Base-by-base conservation (phyloP, 495 filamentous ascomycete genomes). In the Penicillium tannophilum region DNA sequence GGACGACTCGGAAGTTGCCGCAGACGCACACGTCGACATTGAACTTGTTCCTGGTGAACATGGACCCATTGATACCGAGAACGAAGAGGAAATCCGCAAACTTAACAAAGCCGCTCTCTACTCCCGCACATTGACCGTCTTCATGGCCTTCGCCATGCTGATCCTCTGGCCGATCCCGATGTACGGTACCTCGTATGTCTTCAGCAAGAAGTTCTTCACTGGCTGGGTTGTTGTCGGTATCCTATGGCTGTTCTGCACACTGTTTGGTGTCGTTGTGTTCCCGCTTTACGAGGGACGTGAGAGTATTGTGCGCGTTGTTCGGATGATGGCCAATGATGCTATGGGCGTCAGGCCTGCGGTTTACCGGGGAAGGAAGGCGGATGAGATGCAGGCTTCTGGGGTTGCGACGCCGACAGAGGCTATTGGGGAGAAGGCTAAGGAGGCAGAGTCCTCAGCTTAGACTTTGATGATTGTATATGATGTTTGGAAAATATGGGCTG, bases 161-260 rank as follows among this genome's bases (percentile, higher is more conserved):
- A 79, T 98, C 20, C 82, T 97, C 48, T 98, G 93, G 93, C 93
- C 93, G 9, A 94, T 97, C 80, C 93, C 93, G 1, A 85, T 98
- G 86, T 98, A 95, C 68, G 93, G 91, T 8, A 79, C 80, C 7
- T 84, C 84, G 20, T 98, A 98, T 67, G 82, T 97, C 39, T 97
- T 97, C 77, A 89, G 85, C 70, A 92, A 91, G 77, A 81, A 82
- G 46, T 97, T 97, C 79, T 97, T 96, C 76, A 93, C 91, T 2
- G 92, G 93, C 35, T 97, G 92, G 92, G 86, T 96, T 17, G 77
- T 82, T 14, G 88, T 97, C 3, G 92, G 91, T 1, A 89, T 97
- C 48, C 71, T 93, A 28, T 97, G 92, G 93, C 80, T 97, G 62
- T 95, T 96, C 68, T 85, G 80, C 66, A 89, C 86, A 0, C 74